Percentiles rank a stretch among this genome's conserved stretches.
These are phyloP conservation scores for Pseudonitzschia pungens DNA, from an alignment of 108 stramenopile species.

Conservation along the genomic window DNA sequence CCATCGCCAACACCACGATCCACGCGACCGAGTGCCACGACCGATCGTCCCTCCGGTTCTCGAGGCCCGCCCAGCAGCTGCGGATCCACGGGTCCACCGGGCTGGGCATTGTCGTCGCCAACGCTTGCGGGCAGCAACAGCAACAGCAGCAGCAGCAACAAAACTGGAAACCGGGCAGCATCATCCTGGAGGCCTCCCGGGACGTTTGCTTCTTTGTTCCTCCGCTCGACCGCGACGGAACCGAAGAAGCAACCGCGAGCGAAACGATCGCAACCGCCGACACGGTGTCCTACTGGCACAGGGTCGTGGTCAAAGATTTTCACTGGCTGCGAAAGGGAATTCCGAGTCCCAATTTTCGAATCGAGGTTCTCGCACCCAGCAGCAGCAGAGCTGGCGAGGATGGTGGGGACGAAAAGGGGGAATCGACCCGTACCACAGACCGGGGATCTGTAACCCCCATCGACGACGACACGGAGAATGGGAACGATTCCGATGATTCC, in stretches of 20 bases:
- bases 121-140: too few species aligned
- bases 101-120: background rate
- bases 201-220: conserved; percentile 23
- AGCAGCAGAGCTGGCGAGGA: background rate
- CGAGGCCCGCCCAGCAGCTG: conserved; percentile 37
- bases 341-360: conserved; percentile 39
- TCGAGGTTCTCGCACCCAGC: conserved; percentile 2
- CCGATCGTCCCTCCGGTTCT: background rate
- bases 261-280: too few species aligned
- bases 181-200: conserved; percentile 39
- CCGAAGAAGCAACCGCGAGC: too few species aligned
- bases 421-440: background rate
- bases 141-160: too few species aligned
- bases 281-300: conserved; percentile 10
- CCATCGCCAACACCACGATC: conserved; percentile 18
- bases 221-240: background rate
- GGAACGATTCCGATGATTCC: conserved; percentile 1
- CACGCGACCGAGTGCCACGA: conserved; percentile 37
- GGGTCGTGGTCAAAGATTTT: conserved; percentile 40
- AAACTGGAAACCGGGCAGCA: conserved; percentile 23
- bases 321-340: conserved; percentile 37
- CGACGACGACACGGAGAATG: background rate
- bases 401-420: background rate
- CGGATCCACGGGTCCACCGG: conserved; percentile 36
- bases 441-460: background rate